A percentile compares a stretch with the other conserved stretches of the same genome.
These are phyloP conservation scores for Malassezia nana DNA, from an alignment of 1,284 basidiomycete species.

Conservation along the genomic window DNA sequence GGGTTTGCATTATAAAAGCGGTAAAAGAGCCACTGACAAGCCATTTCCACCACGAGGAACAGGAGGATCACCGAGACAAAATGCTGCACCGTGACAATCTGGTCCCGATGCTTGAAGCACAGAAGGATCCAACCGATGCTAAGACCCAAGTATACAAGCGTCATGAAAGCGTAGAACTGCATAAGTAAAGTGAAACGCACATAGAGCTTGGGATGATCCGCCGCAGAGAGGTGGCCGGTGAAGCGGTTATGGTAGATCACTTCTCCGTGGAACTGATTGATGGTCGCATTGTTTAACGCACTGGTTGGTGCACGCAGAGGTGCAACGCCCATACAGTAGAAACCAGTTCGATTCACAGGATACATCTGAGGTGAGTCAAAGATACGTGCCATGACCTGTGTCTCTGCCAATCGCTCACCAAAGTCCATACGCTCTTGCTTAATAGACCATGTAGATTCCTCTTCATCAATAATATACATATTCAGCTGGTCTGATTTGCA, in stretches of 20 bases:
- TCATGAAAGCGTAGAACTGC: slow-evolving; percentile 80
- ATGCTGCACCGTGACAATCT: slow-evolving; percentile 58
- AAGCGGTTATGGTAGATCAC: slow-evolving; percentile 84
- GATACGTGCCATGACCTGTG: slow-evolving; percentile 11
- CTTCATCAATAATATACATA: slow-evolving; percentile 34
- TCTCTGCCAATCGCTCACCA: slow-evolving; percentile 15
- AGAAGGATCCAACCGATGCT: slow-evolving; percentile 70
- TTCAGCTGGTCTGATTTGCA: slow-evolving; percentile 30
- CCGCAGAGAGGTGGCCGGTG: slow-evolving; percentile 74
- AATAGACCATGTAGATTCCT: slow-evolving; percentile 17
- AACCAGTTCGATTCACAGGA: slow-evolving; percentile 73
- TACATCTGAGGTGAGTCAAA: slow-evolving; percentile 51
- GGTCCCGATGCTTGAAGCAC: slow-evolving; percentile 69
- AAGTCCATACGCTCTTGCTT: slow-evolving; percentile 29
- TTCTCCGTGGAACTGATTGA: slow-evolving; percentile 60
- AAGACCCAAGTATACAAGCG: slow-evolving; percentile 63
- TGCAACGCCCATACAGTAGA: slow-evolving; percentile 73
- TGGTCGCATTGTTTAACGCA: slow-evolving; percentile 55
- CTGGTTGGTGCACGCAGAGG: slow-evolving; percentile 52
- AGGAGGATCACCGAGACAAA: slow-evolving; percentile 85
- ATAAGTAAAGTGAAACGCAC: slow-evolving; percentile 53
- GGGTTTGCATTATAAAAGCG: slow-evolving; percentile 34
- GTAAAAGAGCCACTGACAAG: slow-evolving; percentile 53
- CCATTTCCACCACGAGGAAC: slow-evolving; percentile 85
- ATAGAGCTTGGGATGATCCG: slow-evolving; percentile 95